phyloP scores from a whole-genome alignment of 2,329 filamentous ascomycete genomes.

The Ophiostoma sp. region DNA sequence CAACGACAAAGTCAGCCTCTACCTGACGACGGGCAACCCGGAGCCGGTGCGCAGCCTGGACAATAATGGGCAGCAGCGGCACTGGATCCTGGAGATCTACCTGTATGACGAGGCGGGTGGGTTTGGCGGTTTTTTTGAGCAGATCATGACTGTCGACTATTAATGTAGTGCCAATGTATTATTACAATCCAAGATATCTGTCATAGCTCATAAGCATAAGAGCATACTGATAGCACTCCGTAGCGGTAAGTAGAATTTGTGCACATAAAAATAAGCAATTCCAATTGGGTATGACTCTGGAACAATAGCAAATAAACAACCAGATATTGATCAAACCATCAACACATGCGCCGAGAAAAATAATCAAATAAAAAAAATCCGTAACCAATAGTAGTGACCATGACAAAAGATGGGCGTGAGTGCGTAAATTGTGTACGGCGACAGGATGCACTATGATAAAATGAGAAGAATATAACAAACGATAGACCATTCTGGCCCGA shows the following conservation, averaged over 20 bases:
- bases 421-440: no score
- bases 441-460: no score
- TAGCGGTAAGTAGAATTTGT: no score
- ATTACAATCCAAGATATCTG: not conserved
- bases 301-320: not conserved
- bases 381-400: not conserved
- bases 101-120: slow-evolving; percentile 14
- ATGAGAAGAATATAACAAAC: no score
- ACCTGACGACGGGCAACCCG: slow-evolving; percentile 15
- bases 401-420: not conserved
- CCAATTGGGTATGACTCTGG: slow-evolving; percentile 7
- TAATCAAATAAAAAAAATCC: not conserved
- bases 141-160: slow-evolving; percentile 17
- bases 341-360: slow-evolving; percentile 4
- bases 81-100: slow-evolving; percentile 21
- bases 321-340: not conserved
- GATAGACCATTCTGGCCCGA: not conserved
- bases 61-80: slow-evolving; percentile 16
- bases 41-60: slow-evolving; percentile 11
- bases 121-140: slow-evolving; percentile 17
- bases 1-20: slow-evolving; percentile 16
- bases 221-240: no score
- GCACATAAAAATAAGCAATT: not conserved
- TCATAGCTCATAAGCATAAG: no score
- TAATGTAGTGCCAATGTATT: not conserved